Evolutionary conservation across 2,329 filamentous ascomycete genomes (phyloP).

Genomic region (Alternaria ethzedia): DNA sequence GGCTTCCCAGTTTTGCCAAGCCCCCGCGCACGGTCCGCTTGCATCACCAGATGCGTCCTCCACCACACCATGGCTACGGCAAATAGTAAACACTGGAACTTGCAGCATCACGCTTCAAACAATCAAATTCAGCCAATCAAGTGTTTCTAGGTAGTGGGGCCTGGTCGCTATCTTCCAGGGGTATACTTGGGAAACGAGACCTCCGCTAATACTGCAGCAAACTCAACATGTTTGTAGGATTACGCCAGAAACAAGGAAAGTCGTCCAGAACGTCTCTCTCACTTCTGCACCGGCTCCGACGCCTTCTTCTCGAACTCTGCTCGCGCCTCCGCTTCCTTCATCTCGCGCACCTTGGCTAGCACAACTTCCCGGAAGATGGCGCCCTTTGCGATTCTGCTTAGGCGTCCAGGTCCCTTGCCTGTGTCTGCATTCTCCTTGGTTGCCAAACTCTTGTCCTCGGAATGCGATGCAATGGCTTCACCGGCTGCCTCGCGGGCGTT

Average conservation of each 20-base stretch:
- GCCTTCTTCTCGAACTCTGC: slow-evolving; percentile 69
- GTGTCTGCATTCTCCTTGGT: slow-evolving; percentile 33
- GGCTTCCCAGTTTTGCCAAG: slow-evolving; percentile 18
- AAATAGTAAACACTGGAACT: neutral
- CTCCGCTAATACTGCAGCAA: slow-evolving; percentile 32
- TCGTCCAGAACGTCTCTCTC: slow-evolving; percentile 1
- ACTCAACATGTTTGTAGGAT: slow-evolving; percentile 20
- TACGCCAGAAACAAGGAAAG: slow-evolving; percentile 10
- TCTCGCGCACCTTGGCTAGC: slow-evolving; percentile 88
- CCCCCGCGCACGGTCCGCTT: slow-evolving; percentile 4
- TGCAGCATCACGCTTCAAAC: neutral
- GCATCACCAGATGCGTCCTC: slow-evolving; percentile 6
- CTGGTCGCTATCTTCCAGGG: slow-evolving; percentile 32
- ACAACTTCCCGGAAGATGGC: slow-evolving; percentile 95
- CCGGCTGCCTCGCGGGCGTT: slow-evolving; percentile 65
- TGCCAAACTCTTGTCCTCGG: slow-evolving; percentile 34
- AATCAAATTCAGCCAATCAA: slow-evolving; percentile 6
- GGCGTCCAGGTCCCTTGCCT: slow-evolving; percentile 55
- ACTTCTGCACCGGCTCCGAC: slow-evolving; percentile 41
- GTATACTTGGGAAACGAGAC: slow-evolving; percentile 36
- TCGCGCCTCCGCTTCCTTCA: slow-evolving; percentile 84
- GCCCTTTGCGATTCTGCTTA: slow-evolving; percentile 66
- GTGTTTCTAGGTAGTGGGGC: slow-evolving; percentile 17
- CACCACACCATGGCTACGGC: neutral
- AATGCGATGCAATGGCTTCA: slow-evolving; percentile 48